These are phyloP conservation scores for Neonothopanus nambi DNA, from an alignment of 1,284 basidiomycete species.

Conservation along the genomic window DNA sequence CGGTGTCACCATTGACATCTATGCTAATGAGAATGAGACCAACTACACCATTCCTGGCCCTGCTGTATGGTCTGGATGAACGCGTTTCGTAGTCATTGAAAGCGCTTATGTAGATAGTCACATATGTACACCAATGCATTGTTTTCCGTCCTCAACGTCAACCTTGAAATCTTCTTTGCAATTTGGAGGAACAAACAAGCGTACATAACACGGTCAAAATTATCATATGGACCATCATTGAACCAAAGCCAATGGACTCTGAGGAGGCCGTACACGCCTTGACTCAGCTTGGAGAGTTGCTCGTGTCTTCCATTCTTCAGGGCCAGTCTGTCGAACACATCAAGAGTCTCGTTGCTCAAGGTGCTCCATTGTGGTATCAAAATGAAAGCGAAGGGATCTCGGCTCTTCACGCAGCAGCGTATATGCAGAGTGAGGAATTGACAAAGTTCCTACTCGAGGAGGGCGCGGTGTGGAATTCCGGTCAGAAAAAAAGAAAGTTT, in stretches of 20 bases:
- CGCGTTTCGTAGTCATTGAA: no score
- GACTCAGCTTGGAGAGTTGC: constrained; percentile 51
- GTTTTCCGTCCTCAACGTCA: not conserved
- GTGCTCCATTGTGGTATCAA: constrained; percentile 92
- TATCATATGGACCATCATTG: no score
- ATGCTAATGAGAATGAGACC: constrained; percentile 29
- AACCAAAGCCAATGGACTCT: constrained; percentile 15
- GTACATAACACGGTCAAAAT: not conserved
- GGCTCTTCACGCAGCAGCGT: constrained; percentile 88
- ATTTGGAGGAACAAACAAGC: no score
- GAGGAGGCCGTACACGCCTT: constrained; percentile 47
- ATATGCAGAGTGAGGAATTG: constrained; percentile 63
- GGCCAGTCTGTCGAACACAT: constrained; percentile 50
- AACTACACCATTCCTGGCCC: constrained; percentile 40
- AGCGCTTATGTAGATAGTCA: no score
- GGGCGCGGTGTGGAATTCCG: constrained; percentile 92
- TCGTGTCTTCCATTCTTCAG: constrained; percentile 61
- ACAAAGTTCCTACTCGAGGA: constrained; percentile 71
- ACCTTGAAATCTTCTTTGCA: not conserved
- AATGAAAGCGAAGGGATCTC: constrained; percentile 82
- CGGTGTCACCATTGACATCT: constrained; percentile 37
- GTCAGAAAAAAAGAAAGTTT: constrained; percentile 37
- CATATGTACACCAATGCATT: no score
- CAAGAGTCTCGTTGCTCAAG: constrained; percentile 59
- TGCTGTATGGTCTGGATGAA: constrained; percentile 9